phyloP scores from a whole-genome alignment of 2,329 filamentous ascomycete species.

The Sclerotinia subarctica region DNA sequence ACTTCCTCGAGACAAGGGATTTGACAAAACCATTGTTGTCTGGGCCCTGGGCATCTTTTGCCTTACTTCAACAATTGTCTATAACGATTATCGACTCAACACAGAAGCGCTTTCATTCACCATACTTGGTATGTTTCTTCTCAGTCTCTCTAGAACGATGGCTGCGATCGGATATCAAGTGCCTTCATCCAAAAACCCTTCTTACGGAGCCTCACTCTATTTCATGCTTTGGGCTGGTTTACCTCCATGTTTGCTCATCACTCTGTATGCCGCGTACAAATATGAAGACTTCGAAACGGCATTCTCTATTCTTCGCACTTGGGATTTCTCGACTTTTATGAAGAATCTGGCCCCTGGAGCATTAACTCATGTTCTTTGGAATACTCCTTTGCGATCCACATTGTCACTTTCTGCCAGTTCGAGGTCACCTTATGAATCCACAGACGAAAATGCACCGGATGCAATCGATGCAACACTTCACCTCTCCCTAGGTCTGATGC shows the following conservation, averaged over 20 bases:
- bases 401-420: conserved; percentile 29
- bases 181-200: conserved; percentile 25
- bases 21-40: conserved; percentile 23
- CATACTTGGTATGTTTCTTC: conserved; percentile 26
- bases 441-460: conserved; percentile 29
- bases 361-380: conserved; percentile 31
- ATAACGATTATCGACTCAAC: conserved; percentile 33
- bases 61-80: conserved; percentile 20
- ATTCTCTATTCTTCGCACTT: conserved; percentile 25
- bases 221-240: conserved; percentile 31
- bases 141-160: conserved; percentile 31
- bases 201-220: conserved; percentile 28
- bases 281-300: conserved; percentile 31
- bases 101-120: conserved; percentile 24
- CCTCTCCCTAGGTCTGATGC: conserved; percentile 26
- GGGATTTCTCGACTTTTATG: conserved; percentile 26
- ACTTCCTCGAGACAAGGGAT: conserved; percentile 23
- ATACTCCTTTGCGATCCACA: conserved; percentile 30
- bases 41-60: conserved; percentile 26
- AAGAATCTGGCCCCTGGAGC: conserved; percentile 28
- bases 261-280: conserved; percentile 27
- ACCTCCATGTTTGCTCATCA: conserved; percentile 28
- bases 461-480: conserved; percentile 32
- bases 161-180: conserved; percentile 26
- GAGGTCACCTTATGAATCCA: conserved; percentile 28